Evolutionary conservation across 1,139 yeast genomes (phyloP).

Genomic region (Geotrichum bryndzae): DNA sequence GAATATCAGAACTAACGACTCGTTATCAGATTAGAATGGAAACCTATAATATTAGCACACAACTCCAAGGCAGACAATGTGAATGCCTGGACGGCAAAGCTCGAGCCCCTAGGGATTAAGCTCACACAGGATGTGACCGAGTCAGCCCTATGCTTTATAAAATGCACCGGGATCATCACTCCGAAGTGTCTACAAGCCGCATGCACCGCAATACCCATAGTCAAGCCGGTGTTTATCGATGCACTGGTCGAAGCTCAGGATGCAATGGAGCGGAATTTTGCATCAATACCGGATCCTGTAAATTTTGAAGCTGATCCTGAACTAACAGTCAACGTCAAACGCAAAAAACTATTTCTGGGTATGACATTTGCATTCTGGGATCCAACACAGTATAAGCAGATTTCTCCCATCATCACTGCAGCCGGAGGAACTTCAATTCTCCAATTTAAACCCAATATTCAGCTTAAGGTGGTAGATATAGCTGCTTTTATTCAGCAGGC

Average conservation of each 20-base stretch:
- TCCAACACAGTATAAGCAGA: conserved; percentile 15
- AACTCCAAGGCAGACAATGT: background rate
- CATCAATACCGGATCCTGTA: conserved; percentile 20
- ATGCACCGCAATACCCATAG: conserved; percentile 21
- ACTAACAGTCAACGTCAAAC: conserved; percentile 18
- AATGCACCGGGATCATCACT: background rate
- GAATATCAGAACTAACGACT: conserved; percentile 3
- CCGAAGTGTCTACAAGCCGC: conserved; percentile 21
- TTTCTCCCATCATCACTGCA: conserved; percentile 20
- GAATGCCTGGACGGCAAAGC: background rate
- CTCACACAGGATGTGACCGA: conserved; percentile 1
- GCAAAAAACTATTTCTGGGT: conserved; percentile 19
- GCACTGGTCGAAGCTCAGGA: background rate
- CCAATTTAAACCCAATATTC: background rate
- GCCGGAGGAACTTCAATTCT: conserved; percentile 21
- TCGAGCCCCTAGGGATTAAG: conserved; percentile 13
- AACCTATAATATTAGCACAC: background rate
- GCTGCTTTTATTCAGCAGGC: conserved; percentile 4
- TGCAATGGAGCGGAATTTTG: background rate
- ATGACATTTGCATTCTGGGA: conserved; percentile 19
- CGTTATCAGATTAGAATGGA: conserved; percentile 12
- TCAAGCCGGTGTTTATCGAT: conserved; percentile 18
- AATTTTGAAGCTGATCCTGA: conserved; percentile 19
- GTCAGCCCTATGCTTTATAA: conserved; percentile 5
- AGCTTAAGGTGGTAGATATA: background rate